Evolutionary conservation across 75 land plant genomes (phyloP).

Genomic region (Isoetes taiwanensis): DNA sequence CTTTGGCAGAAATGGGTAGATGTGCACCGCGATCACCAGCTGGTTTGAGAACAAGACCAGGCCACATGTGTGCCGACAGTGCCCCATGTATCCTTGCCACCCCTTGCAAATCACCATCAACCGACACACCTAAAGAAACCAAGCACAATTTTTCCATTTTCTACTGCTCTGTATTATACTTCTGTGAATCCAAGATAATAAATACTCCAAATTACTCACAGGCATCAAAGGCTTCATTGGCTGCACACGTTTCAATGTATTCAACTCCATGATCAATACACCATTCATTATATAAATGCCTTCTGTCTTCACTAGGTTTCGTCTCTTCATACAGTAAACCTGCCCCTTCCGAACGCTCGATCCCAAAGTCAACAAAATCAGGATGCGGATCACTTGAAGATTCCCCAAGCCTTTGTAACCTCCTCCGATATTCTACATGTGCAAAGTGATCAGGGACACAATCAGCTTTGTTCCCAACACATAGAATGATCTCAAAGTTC

Average conservation of each 20-base stretch:
- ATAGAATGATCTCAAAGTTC: constrained; percentile 59
- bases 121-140: constrained; percentile 86
- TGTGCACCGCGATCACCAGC: too few species aligned
- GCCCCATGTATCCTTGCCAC: constrained; percentile 70
- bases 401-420: constrained; percentile 45
- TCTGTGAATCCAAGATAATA: neutral
- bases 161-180: neutral
- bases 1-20: too few species aligned
- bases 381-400: constrained; percentile 45
- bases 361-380: constrained; percentile 58
- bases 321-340: constrained; percentile 55
- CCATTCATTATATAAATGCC: constrained; percentile 62
- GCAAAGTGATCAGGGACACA: constrained; percentile 72
- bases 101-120: constrained; percentile 91
- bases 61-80: constrained; percentile 97
- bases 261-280: constrained; percentile 62
- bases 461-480: constrained; percentile 93
- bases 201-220: constrained; percentile 30
- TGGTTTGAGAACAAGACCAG: constrained; percentile 81
- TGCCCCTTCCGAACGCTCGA: constrained; percentile 55
- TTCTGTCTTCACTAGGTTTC: constrained; percentile 24
- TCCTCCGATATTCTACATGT: constrained; percentile 62
- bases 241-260: constrained; percentile 87
- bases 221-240: constrained; percentile 71
- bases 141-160: too few species aligned